Evolutionary conservation across 495 filamentous ascomycete genomes (phyloP), one percentile per base, ranked within the genome.

Genomic region (Aspergillus cavernicola): DNA sequence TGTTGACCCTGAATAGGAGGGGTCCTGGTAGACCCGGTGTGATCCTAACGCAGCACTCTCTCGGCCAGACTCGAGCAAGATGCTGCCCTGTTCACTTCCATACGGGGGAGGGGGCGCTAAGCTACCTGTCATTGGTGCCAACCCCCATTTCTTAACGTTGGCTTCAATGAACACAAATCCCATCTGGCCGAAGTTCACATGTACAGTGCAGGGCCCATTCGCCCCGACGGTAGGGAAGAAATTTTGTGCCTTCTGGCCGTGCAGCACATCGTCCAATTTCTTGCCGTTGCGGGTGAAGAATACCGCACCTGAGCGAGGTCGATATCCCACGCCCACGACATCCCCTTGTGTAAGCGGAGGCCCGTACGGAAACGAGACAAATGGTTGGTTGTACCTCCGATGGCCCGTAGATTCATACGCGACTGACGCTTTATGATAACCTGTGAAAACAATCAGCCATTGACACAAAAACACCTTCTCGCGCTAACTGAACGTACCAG

Each of bases 261-360:
- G 92, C n/a, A 81, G 84, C 6, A 96, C 88, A 57, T 97, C 93
- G 39, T 98, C 93, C 48, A 98, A 74, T 67, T 91, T 95, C 75
- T 96, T 97, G 53, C 93, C 93, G 66, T 98, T 98, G 40, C 93
- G 88, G 0, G 93, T 98, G 71, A 97, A 98, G 76, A 98, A 98
- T 39, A 98, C 82, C 10, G 92, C 93, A 2, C 93, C 93, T 2
- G 91, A 95, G 47, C 93, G 82, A 9, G 93, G 93, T 16, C 93
- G 86, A 71, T 98, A 98, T 24, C 93, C 93, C 24, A 97, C 89
- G 23, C 93, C 93, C 54, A 98, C 85, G 42, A 98, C 95, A 69
- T 98, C 93, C 56, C 93, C 93, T 70, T 97, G 91, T 2, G 89
- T 80, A 52, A 86, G 89, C 2, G 80, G 75, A 4, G 92, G 93